A percentile compares a stretch with the other conserved stretches of the same genome.
Conservation (phyloP, 2,329 filamentous ascomycete genomes). For the Clonostachys sp. region DNA sequence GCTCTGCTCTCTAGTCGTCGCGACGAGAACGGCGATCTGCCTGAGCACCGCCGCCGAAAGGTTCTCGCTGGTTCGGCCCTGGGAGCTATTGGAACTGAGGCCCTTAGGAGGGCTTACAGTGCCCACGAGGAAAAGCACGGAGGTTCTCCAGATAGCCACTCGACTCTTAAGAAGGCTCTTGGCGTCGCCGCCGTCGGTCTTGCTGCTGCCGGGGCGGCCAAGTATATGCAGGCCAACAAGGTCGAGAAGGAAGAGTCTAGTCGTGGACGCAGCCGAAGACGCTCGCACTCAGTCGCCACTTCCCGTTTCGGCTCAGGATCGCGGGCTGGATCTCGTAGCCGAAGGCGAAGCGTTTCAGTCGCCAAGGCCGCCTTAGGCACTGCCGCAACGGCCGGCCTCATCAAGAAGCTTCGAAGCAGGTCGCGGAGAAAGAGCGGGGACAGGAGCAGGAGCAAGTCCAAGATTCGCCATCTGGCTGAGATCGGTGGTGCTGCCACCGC, state of each 20-base stretch:
- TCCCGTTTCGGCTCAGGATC: slow-evolving; percentile 32
- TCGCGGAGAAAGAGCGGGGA: slow-evolving; percentile 28
- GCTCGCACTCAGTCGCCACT: slow-evolving; percentile 21
- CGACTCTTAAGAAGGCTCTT: slow-evolving; percentile 54
- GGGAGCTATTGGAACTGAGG: slow-evolving; percentile 58
- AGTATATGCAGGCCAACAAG: slow-evolving; percentile 58
- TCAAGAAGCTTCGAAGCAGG: slow-evolving; percentile 52
- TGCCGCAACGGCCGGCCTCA: slow-evolving; percentile 51
- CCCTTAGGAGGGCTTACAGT: slow-evolving; percentile 54
- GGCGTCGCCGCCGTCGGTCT: slow-evolving; percentile 60
- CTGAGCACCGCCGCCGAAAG: slow-evolving; percentile 50
- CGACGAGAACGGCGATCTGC: slow-evolving; percentile 42
- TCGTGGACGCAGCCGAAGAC: slow-evolving; percentile 50
- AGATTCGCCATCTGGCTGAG: slow-evolving; percentile 50
- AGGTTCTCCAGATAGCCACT: slow-evolving; percentile 32
- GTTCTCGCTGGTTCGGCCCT: slow-evolving; percentile 58
- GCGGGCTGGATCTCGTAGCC: slow-evolving; percentile 35
- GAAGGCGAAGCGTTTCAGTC: slow-evolving; percentile 40
- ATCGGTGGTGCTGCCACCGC: slow-evolving; percentile 56
- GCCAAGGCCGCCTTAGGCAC: slow-evolving; percentile 56
- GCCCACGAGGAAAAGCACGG: slow-evolving; percentile 50
- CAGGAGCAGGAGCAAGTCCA: slow-evolving; percentile 35
- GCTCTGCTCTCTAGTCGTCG: slow-evolving; percentile 54
- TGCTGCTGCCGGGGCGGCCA: slow-evolving; percentile 60
- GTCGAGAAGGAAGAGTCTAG: slow-evolving; percentile 53